Evolutionary conservation across 2,329 filamentous ascomycete genomes (phyloP), one percentile per base, ranked within the genome.

Genomic region (Cladosporium colombiae): DNA sequence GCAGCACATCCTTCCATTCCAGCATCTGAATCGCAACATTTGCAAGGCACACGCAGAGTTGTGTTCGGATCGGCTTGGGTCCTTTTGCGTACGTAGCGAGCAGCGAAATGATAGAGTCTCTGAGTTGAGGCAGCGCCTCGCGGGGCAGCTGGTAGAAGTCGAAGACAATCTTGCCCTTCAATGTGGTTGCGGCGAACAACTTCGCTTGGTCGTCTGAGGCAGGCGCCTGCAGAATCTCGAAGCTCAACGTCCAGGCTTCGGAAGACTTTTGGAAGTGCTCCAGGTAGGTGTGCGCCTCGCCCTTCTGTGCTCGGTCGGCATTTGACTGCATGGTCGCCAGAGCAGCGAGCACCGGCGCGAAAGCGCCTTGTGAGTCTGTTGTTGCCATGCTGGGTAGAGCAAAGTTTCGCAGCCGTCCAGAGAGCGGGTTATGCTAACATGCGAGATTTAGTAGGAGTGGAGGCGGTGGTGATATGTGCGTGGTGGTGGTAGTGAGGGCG

Each of bases 101-200:
- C 62, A 97, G 87, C 66, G 89, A 83, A 66, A 99, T 84, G 55
- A 98, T 85, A 69, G 96, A 94, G 77, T 91, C 89, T 80, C 95
- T 90, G 66, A 99, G 86, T 65, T 88, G 87, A 44, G 89, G 83
- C 56, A 96, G 84, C 68, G 94, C 88, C 73, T 87, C 86, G 68
- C 88, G 83, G 14, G 93, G 89, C 61, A 99, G 86, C 82, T 98
- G 94, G 69, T 94, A 86, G 63, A 98, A 87, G 81, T 99, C 95
- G 79, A 97, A 99, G 71, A 93, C 93, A 73, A 99, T 97, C 95
- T 99, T 99, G 84, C 95, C 95, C 82, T 96, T 97, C 75, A 99
- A 83, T 62, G 95, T 99, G 56, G 94, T 98, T 66, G 95, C 95
- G 56, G 95, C 95, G 79, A 99, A 99, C 67, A 99, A 84, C 78